Evolutionary conservation across 176 grass and related monocot species (phyloP), one percentile per base, ranked within the genome.

Genomic region (Themeda triandra): DNA sequence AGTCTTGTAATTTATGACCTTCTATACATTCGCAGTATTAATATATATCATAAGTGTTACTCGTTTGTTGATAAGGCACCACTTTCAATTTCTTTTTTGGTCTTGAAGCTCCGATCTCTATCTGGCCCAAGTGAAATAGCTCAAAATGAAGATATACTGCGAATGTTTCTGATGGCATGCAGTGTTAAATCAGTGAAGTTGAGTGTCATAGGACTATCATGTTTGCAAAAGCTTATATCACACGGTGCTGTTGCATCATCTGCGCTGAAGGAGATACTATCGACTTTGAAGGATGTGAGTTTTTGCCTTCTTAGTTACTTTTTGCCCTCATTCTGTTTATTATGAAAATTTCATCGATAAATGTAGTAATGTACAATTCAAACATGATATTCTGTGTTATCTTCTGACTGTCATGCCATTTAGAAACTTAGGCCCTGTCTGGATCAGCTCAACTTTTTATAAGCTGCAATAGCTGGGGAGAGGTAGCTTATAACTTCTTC

Each of bases 211-310:
- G 96, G 93, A 78, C 93, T 99, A 35, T 99, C 93, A 42, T 99
- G 91, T 82, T 89, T 98, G 88, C 96, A 98, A 91, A 98, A 98
- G 84, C 96, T 98, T 83, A 92, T 98, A 87, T 92, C 93, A 79
- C 96, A 95, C 78, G 88, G 85, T 63, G 96, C 91, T 72, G 93
- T 94, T 66, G 91, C 93, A 35, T 85, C 80, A 77, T 98, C 96
- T 86, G 93, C 93, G 80, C 73, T 96, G 56, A 90, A 89, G 67
- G 89, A 92, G 77, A 98, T 98, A 96, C 79, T 98, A 82, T 86
- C 70, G 5, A 94, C 96, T 84, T 92, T 98, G 85, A 98, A 93
- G 81, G 93, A 95, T 82, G 96, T 98, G 84, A 98, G 88, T 81
- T 40, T 64, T 73, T 90, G 0, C 30, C 46, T 69, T 68, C 44